These are phyloP conservation scores for Haberlea rhodopensis DNA, from an alignment of 257 asterid species.

Conservation along the genomic window DNA sequence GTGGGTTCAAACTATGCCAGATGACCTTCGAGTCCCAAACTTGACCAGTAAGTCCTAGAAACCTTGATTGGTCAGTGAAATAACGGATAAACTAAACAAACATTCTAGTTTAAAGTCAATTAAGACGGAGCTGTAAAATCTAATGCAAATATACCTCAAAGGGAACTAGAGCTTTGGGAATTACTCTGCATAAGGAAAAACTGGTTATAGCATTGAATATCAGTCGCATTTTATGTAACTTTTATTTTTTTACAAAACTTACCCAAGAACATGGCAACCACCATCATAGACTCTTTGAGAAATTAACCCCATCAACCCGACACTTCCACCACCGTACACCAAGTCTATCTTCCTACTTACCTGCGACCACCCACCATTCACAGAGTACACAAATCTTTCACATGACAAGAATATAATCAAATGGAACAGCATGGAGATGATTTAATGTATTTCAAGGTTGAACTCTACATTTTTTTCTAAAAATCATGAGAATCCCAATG, in stretches of 20 bases:
- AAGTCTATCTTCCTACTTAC: constrained; percentile 79
- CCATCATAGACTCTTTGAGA: constrained; percentile 88
- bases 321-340: constrained; percentile 99
- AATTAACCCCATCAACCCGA: constrained; percentile 92
- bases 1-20: background rate
- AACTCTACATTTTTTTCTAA: background rate
- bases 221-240: no score
- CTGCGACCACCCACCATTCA: constrained; percentile 41
- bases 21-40: background rate
- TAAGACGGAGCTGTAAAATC: background rate
- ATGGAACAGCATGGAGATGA: background rate
- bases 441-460: background rate
- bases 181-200: constrained; percentile 71
- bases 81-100: background rate
- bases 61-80: background rate
- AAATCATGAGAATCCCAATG: background rate
- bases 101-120: background rate
- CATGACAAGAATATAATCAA: constrained; percentile 1
- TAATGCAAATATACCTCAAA: constrained; percentile 63
- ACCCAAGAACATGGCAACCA: constrained; percentile 98
- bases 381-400: constrained; percentile 17
- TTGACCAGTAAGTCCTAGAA: background rate
- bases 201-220: background rate
- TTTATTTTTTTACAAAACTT: constrained; percentile 13
- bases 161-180: constrained; percentile 92